Conservation (phyloP, 345 rosid species). For the Moricandia arvensis region DNA sequence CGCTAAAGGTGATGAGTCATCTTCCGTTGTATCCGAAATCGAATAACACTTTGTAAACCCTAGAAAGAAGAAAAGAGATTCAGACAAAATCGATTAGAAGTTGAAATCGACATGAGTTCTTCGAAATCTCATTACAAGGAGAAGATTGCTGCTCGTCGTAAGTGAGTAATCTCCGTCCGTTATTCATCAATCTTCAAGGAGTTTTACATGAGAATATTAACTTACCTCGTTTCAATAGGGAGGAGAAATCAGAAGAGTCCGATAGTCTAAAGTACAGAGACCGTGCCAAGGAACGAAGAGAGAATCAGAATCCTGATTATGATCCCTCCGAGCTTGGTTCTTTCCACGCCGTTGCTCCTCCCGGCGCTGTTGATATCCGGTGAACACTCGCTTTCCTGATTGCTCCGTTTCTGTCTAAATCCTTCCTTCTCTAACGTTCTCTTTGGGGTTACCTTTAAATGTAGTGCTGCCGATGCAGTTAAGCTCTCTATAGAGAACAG, state of each 20-base stretch:
- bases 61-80: not conserved
- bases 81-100: not conserved
- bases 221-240: slow-evolving; percentile 38
- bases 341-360: slow-evolving; percentile 97
- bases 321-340: slow-evolving; percentile 79
- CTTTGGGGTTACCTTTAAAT: not conserved
- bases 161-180: slow-evolving; percentile 38
- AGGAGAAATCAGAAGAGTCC: slow-evolving; percentile 83
- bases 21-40: not conserved
- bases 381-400: not conserved
- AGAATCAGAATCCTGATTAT: slow-evolving; percentile 96
- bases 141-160: slow-evolving; percentile 82
- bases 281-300: slow-evolving; percentile 96
- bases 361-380: slow-evolving; percentile 76
- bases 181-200: not conserved
- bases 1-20: not conserved
- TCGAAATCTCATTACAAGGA: slow-evolving; percentile 75
- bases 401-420: not conserved
- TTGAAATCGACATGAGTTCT: slow-evolving; percentile 44
- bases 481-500: slow-evolving; percentile 94
- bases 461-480: slow-evolving; percentile 70
- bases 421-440: not conserved
- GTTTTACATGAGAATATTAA: not conserved
- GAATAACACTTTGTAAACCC: not conserved
- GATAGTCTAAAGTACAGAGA: slow-evolving; percentile 80